Conservation (phyloP, 2,329 filamentous ascomycete genomes). For the Pyrenophora graminea region DNA sequence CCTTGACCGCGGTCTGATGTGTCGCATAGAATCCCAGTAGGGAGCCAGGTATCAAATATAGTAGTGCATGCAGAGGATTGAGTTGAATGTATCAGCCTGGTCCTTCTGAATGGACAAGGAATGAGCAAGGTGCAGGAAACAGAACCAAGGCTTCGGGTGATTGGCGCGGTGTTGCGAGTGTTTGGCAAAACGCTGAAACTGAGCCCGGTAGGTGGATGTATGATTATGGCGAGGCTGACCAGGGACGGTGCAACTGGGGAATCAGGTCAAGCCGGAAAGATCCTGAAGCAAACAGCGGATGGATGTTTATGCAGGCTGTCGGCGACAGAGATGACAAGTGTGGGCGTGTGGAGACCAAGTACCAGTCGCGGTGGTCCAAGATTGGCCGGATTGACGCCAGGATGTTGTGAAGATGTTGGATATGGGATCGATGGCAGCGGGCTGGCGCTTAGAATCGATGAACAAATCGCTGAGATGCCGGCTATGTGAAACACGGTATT, state of each 20-base stretch:
- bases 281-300: slow-evolving; percentile 18
- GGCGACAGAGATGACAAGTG: slow-evolving; percentile 12
- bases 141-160: slow-evolving; percentile 15
- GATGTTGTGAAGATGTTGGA: slow-evolving; percentile 24
- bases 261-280: slow-evolving; percentile 24
- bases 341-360: slow-evolving; percentile 19
- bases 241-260: slow-evolving; percentile 26
- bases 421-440: slow-evolving; percentile 28
- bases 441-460: slow-evolving; percentile 41
- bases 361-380: slow-evolving; percentile 21
- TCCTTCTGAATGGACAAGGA: slow-evolving; percentile 28
- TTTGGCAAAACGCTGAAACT: slow-evolving; percentile 38
- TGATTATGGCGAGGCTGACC: slow-evolving; percentile 38
- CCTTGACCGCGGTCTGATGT: slow-evolving; percentile 19
- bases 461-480: slow-evolving; percentile 33
- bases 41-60: slow-evolving; percentile 37
- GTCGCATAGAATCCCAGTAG: slow-evolving; percentile 22
- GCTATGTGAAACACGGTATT: slow-evolving; percentile 37
- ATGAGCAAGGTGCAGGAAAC: slow-evolving; percentile 22
- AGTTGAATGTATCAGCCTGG: slow-evolving; percentile 31
- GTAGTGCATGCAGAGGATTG: slow-evolving; percentile 28
- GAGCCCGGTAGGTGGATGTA: slow-evolving; percentile 23
- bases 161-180: slow-evolving; percentile 27
- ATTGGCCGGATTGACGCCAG: slow-evolving; percentile 41
- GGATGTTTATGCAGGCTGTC: slow-evolving; percentile 29